Evolutionary conservation across 257 asterid species (phyloP), one percentile per base, ranked within the genome.

Genomic region (Solanum dulcamara): DNA sequence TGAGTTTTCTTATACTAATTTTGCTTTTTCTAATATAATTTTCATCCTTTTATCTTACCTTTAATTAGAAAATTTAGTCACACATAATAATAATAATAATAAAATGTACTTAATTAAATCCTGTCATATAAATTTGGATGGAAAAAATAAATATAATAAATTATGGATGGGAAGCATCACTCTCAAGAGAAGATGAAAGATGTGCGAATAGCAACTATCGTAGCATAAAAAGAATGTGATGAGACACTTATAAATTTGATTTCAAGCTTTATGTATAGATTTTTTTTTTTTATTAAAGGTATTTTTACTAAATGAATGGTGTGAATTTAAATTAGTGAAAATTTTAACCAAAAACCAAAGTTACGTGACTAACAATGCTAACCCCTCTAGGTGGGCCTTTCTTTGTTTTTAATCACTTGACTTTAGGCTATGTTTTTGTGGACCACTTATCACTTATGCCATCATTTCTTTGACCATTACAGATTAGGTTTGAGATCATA

Each of bases 401-500:
- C 18, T 46, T 10, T 48, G 83, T 28, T 77, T 44, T 44, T 42
- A 75, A 46, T 77, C 83, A 77, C 83, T 77, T 46, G 83, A 46
- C 83, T 77, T 46, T 77, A 9, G 14, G 13, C 10, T 15, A 17
- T 13, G 10, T 26, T 17, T 40, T 33, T 70, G 40, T 28, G 83
- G 83, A 77, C 60, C 83, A 77, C 82, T 46, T 77, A 46, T 46
- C 79, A 33, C 60, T 44, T 75, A 14, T 26, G 83, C 64, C 83
- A 77, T 77, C 62, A 48, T 77, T 77, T 77, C 64, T 77, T 77
- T 77, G 83, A 48, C 83, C 64, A 77, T 77, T 77, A 75, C 4
- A 37, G 17, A 42, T 44, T 75, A 46, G 82, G 40, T 44, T 44
- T 77, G 62, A 77, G 62, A 48, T 28, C 83, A 77, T 46, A 28